These are phyloP conservation scores for Aspergillus sp. DNA, from an alignment of 2,329 filamentous ascomycete genomes.

Conservation along the genomic window DNA sequence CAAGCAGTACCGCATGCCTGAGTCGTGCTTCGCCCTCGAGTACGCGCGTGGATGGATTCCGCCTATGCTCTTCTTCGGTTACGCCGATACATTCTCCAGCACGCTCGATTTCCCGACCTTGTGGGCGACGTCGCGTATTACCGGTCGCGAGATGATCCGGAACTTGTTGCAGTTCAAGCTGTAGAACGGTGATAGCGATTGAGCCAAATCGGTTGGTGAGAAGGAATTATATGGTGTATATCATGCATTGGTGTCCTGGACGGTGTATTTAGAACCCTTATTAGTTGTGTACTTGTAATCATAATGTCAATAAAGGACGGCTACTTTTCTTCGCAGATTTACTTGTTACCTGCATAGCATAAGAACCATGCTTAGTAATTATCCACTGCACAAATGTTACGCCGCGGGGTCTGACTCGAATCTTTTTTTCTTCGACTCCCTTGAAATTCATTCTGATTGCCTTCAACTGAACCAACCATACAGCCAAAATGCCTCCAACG, in stretches of 20 bases:
- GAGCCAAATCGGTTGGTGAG: too few species aligned
- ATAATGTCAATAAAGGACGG: too few species aligned
- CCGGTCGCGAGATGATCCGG: conserved; percentile 64
- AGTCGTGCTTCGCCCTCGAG: conserved; percentile 32
- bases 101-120: conserved; percentile 80
- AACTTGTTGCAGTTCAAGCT: conserved; percentile 67
- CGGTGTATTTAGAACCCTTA: neutral
- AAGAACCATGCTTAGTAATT: conserved; percentile 8
- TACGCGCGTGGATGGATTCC: conserved; percentile 69
- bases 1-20: conserved; percentile 56
- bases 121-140: conserved; percentile 68
- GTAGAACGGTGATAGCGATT: conserved; percentile 29
- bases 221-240: conserved; percentile 4
- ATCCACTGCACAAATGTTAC: conserved; percentile 7
- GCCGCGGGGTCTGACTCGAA: conserved; percentile 4
- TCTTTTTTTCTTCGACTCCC: conserved; percentile 2
- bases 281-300: too few species aligned
- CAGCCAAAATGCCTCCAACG: conserved; percentile 60
- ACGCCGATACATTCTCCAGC: conserved; percentile 68
- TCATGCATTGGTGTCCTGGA: neutral
- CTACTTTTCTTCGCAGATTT: too few species aligned
- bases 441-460: neutral
- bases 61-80: conserved; percentile 85
- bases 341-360: neutral
- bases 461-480: neutral